Evolutionary conservation across 2,329 filamentous ascomycete species (phyloP).

Genomic region (Pseudogymnoascus sp.): DNA sequence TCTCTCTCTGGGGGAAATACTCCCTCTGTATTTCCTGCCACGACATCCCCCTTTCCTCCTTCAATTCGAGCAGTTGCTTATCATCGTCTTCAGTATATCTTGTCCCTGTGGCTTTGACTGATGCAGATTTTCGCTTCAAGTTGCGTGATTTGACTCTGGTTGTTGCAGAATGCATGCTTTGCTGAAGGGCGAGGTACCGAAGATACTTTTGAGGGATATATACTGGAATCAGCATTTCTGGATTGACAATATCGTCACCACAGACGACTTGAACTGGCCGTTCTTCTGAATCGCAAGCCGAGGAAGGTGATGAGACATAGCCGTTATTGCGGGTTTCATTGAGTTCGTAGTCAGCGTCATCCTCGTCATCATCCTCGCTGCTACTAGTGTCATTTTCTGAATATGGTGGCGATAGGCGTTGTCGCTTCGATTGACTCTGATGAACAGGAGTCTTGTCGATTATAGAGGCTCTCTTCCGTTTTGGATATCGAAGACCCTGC

Average conservation of each 20-base stretch:
- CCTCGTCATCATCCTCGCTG: neutral
- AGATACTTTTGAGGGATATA: neutral
- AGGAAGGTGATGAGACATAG: neutral
- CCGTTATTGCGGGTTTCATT: neutral
- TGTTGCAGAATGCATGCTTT: neutral
- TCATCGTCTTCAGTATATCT: neutral
- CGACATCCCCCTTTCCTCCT: neutral
- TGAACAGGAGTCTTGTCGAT: neutral
- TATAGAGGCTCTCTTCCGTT: neutral
- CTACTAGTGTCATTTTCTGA: neutral
- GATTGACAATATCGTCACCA: neutral
- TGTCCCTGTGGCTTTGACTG: neutral
- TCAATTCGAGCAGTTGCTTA: neutral
- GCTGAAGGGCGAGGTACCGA: neutral
- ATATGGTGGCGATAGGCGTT: neutral
- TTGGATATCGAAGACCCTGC: neutral
- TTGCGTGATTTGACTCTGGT: neutral
- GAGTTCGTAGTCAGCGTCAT: neutral
- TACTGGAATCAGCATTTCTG: neutral
- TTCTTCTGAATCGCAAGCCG: neutral
- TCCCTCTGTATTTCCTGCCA: neutral
- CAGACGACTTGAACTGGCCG: neutral
- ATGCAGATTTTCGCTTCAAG: neutral
- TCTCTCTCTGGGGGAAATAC: neutral
- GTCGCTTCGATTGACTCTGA: neutral